A percentile compares a stretch with the other conserved stretches of the same genome.
Evolutionary conservation across 192 early-diverging fungal species (phyloP).

Genomic region (Powellomyces hirtus): DNA sequence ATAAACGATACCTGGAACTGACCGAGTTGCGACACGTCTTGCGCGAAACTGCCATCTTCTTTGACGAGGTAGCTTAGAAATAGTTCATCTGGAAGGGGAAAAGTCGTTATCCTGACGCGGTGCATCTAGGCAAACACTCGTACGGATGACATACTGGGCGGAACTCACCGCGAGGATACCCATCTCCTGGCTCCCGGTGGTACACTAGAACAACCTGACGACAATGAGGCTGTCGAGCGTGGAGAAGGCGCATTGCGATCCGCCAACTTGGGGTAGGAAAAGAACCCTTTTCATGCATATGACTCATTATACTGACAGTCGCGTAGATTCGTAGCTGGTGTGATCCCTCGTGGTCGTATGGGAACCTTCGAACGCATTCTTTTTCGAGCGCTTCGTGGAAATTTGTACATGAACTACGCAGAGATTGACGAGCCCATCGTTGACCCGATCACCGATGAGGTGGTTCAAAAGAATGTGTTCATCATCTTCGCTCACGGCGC

Average conservation of each 20-base stretch:
- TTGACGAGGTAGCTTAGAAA: constrained; percentile 58
- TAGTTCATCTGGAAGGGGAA: background rate
- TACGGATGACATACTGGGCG: constrained; percentile 36
- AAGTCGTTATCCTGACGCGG: background rate
- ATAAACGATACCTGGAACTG: constrained; percentile 83
- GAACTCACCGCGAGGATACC: constrained; percentile 36
- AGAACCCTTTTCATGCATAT: background rate
- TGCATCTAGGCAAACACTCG: constrained; percentile 24
- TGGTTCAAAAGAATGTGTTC: constrained; percentile 95
- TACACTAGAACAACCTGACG: constrained; percentile 20
- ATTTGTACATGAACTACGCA: constrained; percentile 92
- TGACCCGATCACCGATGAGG: constrained; percentile 85
- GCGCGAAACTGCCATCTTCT: constrained; percentile 80
- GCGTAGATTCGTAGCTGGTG: constrained; percentile 88
- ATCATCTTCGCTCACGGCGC: constrained; percentile 97
- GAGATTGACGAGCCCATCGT: constrained; percentile 94
- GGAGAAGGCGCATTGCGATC: constrained; percentile 25
- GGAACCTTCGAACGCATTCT: constrained; percentile 92
- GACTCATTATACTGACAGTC: background rate
- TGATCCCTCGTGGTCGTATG: constrained; percentile 80
- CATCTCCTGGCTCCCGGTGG: constrained; percentile 20
- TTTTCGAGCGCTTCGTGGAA: constrained; percentile 95
- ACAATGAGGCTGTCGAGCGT: constrained; percentile 29
- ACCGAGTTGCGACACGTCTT: constrained; percentile 89
- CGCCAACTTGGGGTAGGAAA: constrained; percentile 41